Conservation (phyloP, 148 eudicot species). For the Limonium bicolor region DNA sequence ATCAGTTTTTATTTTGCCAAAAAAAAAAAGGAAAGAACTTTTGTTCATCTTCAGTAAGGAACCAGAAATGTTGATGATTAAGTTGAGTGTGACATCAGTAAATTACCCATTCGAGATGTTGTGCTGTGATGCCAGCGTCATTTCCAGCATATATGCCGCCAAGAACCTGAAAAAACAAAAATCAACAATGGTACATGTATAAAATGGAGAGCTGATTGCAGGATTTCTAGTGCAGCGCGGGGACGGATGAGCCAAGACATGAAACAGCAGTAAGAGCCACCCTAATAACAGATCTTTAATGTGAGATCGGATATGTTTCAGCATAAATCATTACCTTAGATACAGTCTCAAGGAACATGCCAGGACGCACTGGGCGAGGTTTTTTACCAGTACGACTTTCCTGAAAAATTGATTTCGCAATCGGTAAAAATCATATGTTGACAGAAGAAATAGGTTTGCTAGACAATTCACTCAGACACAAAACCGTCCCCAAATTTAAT, state of each 20-base stretch:
- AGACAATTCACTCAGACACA: too few relatives aligned
- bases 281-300: not conserved
- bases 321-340: conserved; percentile 39
- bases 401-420: too few relatives aligned
- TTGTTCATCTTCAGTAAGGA: not conserved
- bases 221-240: too few relatives aligned
- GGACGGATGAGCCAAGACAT: not conserved
- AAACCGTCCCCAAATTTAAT: too few relatives aligned
- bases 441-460: too few relatives aligned
- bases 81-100: not conserved
- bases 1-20: not conserved
- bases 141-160: conserved; percentile 92
- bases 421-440: too few relatives aligned
- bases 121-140: conserved; percentile 89
- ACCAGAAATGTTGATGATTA: not conserved
- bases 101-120: conserved; percentile 93
- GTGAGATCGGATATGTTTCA: not conserved
- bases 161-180: conserved; percentile 37
- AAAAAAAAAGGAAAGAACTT: not conserved
- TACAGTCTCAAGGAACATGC: conserved; percentile 96
- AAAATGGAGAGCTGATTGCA: not conserved
- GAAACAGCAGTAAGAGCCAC: not conserved
- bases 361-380: conserved; percentile 94
- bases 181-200: not conserved
- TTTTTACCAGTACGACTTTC: conserved; percentile 53